These are phyloP conservation scores for Thermochaetoides thermophila DNA, from an alignment of 495 filamentous ascomycete species.

Conservation along the genomic window DNA sequence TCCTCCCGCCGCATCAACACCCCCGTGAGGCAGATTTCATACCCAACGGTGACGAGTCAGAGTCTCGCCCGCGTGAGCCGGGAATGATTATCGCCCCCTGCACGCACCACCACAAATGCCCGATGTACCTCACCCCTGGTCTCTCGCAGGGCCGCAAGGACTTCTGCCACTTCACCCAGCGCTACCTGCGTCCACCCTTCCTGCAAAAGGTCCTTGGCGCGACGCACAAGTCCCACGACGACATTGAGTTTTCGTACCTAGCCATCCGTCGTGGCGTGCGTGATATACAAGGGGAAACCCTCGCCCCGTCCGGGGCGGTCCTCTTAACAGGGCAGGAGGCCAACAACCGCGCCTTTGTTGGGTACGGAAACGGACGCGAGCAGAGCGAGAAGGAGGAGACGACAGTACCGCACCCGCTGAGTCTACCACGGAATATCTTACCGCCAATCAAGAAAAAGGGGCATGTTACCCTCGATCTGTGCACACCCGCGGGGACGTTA, in stretches of 20 bases:
- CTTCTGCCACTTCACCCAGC: slow-evolving; percentile 80
- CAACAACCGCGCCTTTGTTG: slow-evolving; percentile 23
- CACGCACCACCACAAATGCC: slow-evolving; percentile 78
- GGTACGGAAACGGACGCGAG: slow-evolving; percentile 19
- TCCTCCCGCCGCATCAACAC: slow-evolving; percentile 46
- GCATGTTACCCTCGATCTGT: slow-evolving; percentile 80
- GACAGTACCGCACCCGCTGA: slow-evolving; percentile 39
- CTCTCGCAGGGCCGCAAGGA: slow-evolving; percentile 60
- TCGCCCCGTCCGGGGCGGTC: neutral
- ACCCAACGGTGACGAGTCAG: slow-evolving; percentile 14
- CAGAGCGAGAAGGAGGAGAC: neutral
- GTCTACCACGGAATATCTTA: slow-evolving; percentile 63
- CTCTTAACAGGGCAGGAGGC: slow-evolving; percentile 16
- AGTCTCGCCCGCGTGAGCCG: slow-evolving; percentile 33
- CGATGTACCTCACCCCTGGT: slow-evolving; percentile 66
- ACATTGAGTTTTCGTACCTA: slow-evolving; percentile 77
- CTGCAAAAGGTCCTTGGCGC: slow-evolving; percentile 64
- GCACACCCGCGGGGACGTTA: slow-evolving; percentile 71
- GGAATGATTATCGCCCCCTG: slow-evolving; percentile 95
- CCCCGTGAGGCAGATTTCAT: slow-evolving; percentile 13
- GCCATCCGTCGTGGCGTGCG: slow-evolving; percentile 60
- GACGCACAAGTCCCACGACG: slow-evolving; percentile 65
- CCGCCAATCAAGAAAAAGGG: slow-evolving; percentile 73
- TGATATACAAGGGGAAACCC: no score
- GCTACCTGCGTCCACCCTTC: slow-evolving; percentile 71